Conservation (phyloP, 1,139 yeast species). For the Suhomyces choctaworum region DNA sequence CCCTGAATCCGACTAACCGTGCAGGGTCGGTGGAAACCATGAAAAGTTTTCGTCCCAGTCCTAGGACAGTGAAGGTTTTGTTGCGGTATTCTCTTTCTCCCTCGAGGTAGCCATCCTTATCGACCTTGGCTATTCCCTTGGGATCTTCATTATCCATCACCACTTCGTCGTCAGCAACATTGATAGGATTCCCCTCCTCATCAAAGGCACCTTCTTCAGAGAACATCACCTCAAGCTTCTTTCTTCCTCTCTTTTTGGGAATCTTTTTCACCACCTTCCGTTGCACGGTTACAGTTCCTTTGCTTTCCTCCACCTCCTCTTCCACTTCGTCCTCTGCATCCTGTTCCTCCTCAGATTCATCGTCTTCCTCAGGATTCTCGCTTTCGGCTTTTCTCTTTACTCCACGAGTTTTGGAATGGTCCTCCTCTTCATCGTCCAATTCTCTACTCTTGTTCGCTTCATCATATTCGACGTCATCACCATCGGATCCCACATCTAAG, state of each 20-base stretch:
- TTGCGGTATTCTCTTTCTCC: conserved; percentile 83
- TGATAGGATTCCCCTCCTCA: conserved; percentile 53
- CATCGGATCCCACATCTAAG: conserved; percentile 23
- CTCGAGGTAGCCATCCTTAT: conserved; percentile 60
- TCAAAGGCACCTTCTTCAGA: conserved; percentile 46
- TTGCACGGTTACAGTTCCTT: conserved; percentile 3
- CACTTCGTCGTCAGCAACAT: conserved; percentile 75
- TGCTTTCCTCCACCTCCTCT: conserved; percentile 10
- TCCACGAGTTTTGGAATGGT: conserved; percentile 7
- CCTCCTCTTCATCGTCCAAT: conserved; percentile 15
- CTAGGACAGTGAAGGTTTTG: conserved; percentile 75
- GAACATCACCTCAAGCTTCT: conserved; percentile 38
- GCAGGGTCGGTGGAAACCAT: conserved; percentile 98
- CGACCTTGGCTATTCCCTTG: conserved; percentile 76
- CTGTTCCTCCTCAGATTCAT: conserved; percentile 23
- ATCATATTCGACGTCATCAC: conserved; percentile 19
- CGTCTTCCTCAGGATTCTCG: conserved; percentile 22
- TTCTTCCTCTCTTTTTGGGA: conserved; percentile 50
- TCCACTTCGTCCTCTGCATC: conserved; percentile 16
- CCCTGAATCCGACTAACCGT: conserved; percentile 89
- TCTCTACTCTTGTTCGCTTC: conserved; percentile 13
- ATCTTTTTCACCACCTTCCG: conserved; percentile 16
- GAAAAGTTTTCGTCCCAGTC: conserved; percentile 70
- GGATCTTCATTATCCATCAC: conserved; percentile 73
- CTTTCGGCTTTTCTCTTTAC: conserved; percentile 22